Evolutionary conservation across 1,284 basidiomycete species (phyloP), one percentile per base, ranked within the genome.

Genomic region (Ceratobasidium sp.): DNA sequence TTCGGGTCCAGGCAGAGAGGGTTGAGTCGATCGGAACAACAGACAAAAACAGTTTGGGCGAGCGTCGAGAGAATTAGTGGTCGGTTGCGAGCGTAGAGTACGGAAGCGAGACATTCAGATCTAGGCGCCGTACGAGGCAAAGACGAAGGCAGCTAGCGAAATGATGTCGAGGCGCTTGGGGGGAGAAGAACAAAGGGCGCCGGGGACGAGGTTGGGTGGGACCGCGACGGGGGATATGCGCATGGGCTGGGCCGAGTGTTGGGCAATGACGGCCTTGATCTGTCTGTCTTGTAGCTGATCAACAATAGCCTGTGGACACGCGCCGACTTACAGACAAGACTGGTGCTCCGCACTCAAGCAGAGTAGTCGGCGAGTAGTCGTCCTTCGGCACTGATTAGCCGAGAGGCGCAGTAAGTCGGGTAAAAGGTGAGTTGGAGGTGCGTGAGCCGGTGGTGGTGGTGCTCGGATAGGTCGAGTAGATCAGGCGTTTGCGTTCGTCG

Each of bases 151-250:
- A 46, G 52, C 54, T 40, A 40, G 56, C 73, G 62, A 66, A 61
- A 66, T 65, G 61, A 15, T 75, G 73, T 74, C 71, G 49, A 65
- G 71, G 61, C 37, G 73, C 62, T 52, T 51, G 62, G 66, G 44
- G 61, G 51, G 62, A 75, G 73, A 65, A 75, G 66, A 75, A 43
- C 56, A 44, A 49, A 37, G 22, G 66, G 44, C 15, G 69, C 32
- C 57, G 57, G 37, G 8, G 37, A 37, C 37, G 37, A 37, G 37
- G 65, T 37, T 2, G 37, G 37, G 4, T 37, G 37, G 2, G 4
- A n/a, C n/a, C n/a, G 37, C 37, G 8, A 8, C 37, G 37, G 37
- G 37, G 37, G 37, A 8, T 37, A 37, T 37, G 37, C 37, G 69
- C 29, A 73, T 62, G n/a, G n/a, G n/a, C n/a, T n/a, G n/a, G n/a